Conservation (phyloP, 768 basidiomycete genomes). For the Leccinum arenicola region DNA sequence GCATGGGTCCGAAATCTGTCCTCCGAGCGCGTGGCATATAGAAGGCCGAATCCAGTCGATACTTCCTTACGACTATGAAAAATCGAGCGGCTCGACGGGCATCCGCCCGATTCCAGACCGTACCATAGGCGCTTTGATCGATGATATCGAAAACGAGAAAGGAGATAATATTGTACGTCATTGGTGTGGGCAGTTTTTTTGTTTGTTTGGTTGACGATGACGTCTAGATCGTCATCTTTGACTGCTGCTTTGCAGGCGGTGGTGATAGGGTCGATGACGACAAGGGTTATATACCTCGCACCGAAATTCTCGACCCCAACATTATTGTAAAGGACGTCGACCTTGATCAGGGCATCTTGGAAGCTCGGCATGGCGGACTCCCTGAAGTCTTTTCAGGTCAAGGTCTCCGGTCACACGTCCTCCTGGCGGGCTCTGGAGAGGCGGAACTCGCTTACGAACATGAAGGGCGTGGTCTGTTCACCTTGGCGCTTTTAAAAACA, state of each 20-base stretch:
- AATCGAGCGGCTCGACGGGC: neutral
- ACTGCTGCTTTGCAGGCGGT: constrained; percentile 44
- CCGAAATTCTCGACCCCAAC: neutral
- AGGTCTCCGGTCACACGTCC: constrained; percentile 37
- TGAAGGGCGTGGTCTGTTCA: constrained; percentile 24
- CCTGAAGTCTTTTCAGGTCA: constrained; percentile 23
- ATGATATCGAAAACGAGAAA: constrained; percentile 34
- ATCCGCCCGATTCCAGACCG: constrained; percentile 42
- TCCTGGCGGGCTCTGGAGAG: constrained; percentile 42
- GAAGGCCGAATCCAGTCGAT: constrained; percentile 26
- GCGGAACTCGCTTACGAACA: constrained; percentile 32
- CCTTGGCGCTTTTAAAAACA: constrained; percentile 17
- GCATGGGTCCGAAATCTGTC: constrained; percentile 36
- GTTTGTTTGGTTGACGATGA: neutral
- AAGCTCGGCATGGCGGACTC: constrained; percentile 9
- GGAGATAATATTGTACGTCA: constrained; percentile 44
- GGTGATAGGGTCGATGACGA: constrained; percentile 22
- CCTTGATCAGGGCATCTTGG: constrained; percentile 29
- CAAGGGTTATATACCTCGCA: constrained; percentile 7
- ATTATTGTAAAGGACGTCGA: constrained; percentile 1
- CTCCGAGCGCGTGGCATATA: constrained; percentile 25
- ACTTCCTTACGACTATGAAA: constrained; percentile 35
- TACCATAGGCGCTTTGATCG: constrained; percentile 37
- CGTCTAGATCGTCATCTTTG: constrained; percentile 42
- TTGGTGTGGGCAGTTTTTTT: neutral